phyloP scores from a whole-genome alignment of 192 early-diverging fungal species.

The Coemansia sp. region DNA sequence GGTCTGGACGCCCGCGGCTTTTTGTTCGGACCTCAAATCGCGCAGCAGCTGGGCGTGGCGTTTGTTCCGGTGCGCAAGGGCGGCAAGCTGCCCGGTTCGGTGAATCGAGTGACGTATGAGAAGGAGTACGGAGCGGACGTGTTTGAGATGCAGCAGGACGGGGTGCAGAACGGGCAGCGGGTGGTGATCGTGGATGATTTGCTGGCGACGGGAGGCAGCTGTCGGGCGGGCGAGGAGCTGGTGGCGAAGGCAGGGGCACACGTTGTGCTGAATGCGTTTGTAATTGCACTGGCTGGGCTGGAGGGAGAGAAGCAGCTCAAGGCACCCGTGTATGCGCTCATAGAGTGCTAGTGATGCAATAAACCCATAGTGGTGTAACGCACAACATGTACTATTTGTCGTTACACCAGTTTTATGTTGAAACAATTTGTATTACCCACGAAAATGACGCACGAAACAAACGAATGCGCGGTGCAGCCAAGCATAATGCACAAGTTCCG shows the following conservation, averaged over 20 bases:
- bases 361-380: too few species aligned
- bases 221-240: slow-evolving; percentile 80
- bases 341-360: slow-evolving; percentile 56
- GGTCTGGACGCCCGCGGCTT: slow-evolving; percentile 98
- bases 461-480: slow-evolving; percentile 3
- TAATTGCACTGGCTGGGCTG: slow-evolving; percentile 85
- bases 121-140: slow-evolving; percentile 97
- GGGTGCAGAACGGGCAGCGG: slow-evolving; percentile 75
- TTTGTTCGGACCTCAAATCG: slow-evolving; percentile 90
- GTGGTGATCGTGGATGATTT: slow-evolving; percentile 96
- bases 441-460: not conserved
- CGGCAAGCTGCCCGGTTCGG: slow-evolving; percentile 90
- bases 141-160: slow-evolving; percentile 88
- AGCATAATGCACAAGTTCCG: slow-evolving; percentile 33
- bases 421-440: too few species aligned
- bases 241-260: slow-evolving; percentile 71
- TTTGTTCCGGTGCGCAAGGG: slow-evolving; percentile 96
- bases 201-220: slow-evolving; percentile 90
- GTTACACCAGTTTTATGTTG: not conserved
- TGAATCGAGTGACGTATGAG: slow-evolving; percentile 68
- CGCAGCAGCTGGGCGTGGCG: slow-evolving; percentile 77
- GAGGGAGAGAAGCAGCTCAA: slow-evolving; percentile 76
- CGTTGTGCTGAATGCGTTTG: slow-evolving; percentile 84
- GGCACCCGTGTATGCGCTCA: slow-evolving; percentile 84
- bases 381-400: too few species aligned